These are phyloP conservation scores for Tulasnella sp. DNA, from an alignment of 768 basidiomycete species.

Conservation along the genomic window DNA sequence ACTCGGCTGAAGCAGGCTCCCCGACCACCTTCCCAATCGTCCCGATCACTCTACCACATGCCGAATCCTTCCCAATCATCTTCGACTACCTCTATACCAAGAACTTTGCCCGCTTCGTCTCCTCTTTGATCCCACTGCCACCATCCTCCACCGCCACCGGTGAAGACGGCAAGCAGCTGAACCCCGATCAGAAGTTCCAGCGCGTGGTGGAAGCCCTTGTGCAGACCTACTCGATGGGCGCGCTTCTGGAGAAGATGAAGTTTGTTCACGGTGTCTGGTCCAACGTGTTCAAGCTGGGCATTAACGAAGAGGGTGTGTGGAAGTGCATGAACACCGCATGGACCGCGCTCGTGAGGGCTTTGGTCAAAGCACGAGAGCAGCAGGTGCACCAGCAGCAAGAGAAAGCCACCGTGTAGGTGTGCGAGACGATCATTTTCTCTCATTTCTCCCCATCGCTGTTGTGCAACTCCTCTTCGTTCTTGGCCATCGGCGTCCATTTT, in stretches of 20 bases:
- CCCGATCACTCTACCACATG: constrained; percentile 58
- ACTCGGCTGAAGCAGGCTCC: constrained; percentile 35
- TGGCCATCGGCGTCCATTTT: not conserved
- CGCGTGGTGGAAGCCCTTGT: constrained; percentile 34
- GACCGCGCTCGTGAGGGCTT: constrained; percentile 59
- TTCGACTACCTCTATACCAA: constrained; percentile 66
- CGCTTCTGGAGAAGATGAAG: constrained; percentile 48
- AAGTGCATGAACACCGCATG: constrained; percentile 61
- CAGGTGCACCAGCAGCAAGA: not conserved
- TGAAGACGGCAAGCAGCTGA: constrained; percentile 42
- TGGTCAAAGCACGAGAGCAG: constrained; percentile 32
- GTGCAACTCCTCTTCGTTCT: not conserved
- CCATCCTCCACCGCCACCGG: constrained; percentile 35
- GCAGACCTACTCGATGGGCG: constrained; percentile 40
- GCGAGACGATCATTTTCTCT: not conserved
- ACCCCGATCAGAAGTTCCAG: constrained; percentile 39
- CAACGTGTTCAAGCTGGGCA: constrained; percentile 65
- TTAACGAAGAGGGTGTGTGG: constrained; percentile 65
- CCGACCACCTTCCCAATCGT: constrained; percentile 55
- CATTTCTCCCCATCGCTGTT: constrained; percentile 1
- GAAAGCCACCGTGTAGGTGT: constrained; percentile 1
- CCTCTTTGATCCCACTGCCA: constrained; percentile 44
- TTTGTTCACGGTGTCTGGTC: constrained; percentile 65
- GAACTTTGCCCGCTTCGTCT: constrained; percentile 48
- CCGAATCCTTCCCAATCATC: constrained; percentile 56